Evolutionary conservation across 352 stramenopile genomes (phyloP).

Genomic region (Elongisporangium prolatum): DNA sequence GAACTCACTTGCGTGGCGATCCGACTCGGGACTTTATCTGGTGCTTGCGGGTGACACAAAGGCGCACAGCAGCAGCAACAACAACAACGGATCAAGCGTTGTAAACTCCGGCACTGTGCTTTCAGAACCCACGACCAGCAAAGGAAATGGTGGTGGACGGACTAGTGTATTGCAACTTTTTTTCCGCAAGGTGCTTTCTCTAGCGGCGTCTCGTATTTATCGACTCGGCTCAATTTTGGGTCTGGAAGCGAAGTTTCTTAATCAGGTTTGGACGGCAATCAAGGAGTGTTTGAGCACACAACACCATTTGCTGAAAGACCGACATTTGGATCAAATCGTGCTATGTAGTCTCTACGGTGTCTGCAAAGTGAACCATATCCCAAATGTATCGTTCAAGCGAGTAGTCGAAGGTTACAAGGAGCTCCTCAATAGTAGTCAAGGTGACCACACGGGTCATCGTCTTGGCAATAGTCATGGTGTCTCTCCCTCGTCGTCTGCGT

Average conservation of each 20-base stretch:
- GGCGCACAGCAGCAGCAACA: constrained; percentile 5
- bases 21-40: constrained; percentile 64
- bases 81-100: constrained; percentile 4
- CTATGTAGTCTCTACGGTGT: constrained; percentile 83
- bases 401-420: constrained; percentile 78
- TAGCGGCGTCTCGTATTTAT: constrained; percentile 75
- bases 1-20: constrained; percentile 69
- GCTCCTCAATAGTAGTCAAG: constrained; percentile 18
- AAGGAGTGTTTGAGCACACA: constrained; percentile 75
- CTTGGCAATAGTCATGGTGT: constrained; percentile 6
- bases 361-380: constrained; percentile 80
- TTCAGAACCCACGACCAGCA: constrained; percentile 13
- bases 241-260: constrained; percentile 70
- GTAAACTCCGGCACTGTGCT: constrained; percentile 2
- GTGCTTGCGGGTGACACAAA: constrained; percentile 38
- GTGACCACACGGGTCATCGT: constrained; percentile 3
- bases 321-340: constrained; percentile 78
- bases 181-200: constrained; percentile 83
- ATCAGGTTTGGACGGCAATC: constrained; percentile 84
- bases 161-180: constrained; percentile 74
- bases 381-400: constrained; percentile 71
- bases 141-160: constrained; percentile 13
- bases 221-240: constrained; percentile 62
- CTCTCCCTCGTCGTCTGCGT: constrained; percentile 23
- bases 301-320: constrained; percentile 58